phyloP scores from a whole-genome alignment of 164 flowering plant species.

The Aristolochia californica region DNA sequence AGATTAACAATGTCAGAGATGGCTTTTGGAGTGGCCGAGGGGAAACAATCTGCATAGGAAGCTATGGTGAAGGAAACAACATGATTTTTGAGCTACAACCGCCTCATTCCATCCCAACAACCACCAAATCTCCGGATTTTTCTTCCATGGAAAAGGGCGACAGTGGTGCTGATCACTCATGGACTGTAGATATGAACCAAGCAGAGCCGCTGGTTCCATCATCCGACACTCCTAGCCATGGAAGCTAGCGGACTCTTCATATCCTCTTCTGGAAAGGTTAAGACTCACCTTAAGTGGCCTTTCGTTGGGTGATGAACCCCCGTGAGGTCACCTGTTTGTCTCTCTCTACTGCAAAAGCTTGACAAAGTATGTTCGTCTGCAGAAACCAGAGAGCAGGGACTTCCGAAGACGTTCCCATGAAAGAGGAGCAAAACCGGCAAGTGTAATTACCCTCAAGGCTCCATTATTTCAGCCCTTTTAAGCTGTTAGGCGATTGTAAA shows the following conservation, averaged over 20 bases:
- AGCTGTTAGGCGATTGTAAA: too few species aligned
- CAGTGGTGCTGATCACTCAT: slow-evolving; percentile 11
- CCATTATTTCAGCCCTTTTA: too few species aligned
- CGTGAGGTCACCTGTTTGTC: too few species aligned
- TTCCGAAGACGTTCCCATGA: too few species aligned
- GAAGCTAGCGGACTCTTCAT: not conserved
- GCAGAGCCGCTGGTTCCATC: slow-evolving; percentile 18
- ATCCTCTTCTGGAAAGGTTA: too few species aligned
- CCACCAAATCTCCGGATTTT: slow-evolving; percentile 22
- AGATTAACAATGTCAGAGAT: slow-evolving; percentile 87
- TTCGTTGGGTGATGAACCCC: not conserved
- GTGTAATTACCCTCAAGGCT: too few species aligned
- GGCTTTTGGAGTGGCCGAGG: slow-evolving; percentile 94
- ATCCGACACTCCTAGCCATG: not conserved
- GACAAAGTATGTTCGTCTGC: too few species aligned
- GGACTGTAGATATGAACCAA: slow-evolving; percentile 16
- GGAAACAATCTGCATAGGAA: slow-evolving; percentile 77
- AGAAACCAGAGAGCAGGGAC: too few species aligned
- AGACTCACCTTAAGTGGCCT: not conserved
- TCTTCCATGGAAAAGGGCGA: slow-evolving; percentile 22
- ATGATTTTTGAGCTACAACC: slow-evolving; percentile 40
- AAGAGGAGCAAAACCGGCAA: too few species aligned
- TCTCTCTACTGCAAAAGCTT: too few species aligned
- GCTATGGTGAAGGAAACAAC: slow-evolving; percentile 35
- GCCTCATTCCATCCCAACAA: slow-evolving; percentile 31